A percentile compares a stretch with the other conserved stretches of the same genome.
These are phyloP conservation scores for Jackrogersella minutella DNA, from an alignment of 495 filamentous ascomycete genomes.

Conservation along the genomic window DNA sequence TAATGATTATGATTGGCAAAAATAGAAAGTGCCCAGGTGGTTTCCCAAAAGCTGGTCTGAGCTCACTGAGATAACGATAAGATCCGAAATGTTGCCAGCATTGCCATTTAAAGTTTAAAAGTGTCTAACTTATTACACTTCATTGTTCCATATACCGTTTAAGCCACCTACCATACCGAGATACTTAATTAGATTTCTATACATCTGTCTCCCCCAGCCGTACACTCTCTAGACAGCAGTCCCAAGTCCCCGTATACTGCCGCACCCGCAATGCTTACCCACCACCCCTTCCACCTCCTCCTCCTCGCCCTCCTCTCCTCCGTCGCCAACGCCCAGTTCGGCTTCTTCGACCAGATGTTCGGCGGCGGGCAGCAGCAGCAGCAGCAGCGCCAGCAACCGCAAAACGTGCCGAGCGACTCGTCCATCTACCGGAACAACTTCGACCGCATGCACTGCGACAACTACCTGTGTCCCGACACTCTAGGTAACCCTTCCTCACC, in stretches of 20 bases:
- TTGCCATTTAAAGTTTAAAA: constrained; percentile 19
- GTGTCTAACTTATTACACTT: background rate
- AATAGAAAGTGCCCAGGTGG: too few relatives aligned
- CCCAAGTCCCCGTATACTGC: background rate
- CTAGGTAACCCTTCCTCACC: constrained; percentile 60
- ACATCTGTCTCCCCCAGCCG: background rate
- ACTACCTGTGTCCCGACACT: constrained; percentile 91
- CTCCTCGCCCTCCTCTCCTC: constrained; percentile 44
- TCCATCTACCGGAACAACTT: constrained; percentile 78
- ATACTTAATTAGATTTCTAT: background rate
- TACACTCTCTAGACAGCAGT: background rate
- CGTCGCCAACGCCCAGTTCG: constrained; percentile 69
- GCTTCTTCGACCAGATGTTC: constrained; percentile 86
- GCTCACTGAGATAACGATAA: constrained; percentile 46
- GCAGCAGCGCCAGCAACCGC: constrained; percentile 68
- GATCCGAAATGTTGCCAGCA: constrained; percentile 42
- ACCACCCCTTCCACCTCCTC: constrained; percentile 23
- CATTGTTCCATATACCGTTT: background rate
- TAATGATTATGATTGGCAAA: too few relatives aligned
- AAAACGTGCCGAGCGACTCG: constrained; percentile 82
- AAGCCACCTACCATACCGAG: too few relatives aligned
- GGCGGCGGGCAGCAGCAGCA: constrained; percentile 63
- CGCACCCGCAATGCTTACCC: constrained; percentile 42
- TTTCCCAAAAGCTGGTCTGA: too few relatives aligned
- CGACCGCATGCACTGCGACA: constrained; percentile 74